Percentiles rank a stretch among this genome's conserved stretches.
phyloP scores from a whole-genome alignment of 768 basidiomycete species.

The Erythrobasidium yunnanense region DNA sequence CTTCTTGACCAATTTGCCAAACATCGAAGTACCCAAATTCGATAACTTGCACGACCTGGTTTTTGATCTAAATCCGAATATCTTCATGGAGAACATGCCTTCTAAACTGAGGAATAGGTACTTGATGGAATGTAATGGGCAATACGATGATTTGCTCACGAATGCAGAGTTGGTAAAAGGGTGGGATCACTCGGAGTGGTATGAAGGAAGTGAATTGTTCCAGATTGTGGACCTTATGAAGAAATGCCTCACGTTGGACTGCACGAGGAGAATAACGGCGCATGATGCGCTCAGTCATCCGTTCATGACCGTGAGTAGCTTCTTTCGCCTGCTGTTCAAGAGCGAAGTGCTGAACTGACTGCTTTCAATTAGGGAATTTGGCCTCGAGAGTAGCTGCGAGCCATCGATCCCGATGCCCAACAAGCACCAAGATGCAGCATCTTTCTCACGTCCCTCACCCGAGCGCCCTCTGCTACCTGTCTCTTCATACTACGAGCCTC shows the following conservation, averaged over 20 bases:
- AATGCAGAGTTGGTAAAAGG: not conserved
- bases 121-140: too few relatives aligned
- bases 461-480: too few relatives aligned
- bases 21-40: conserved; percentile 53
- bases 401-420: too few relatives aligned
- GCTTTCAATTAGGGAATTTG: too few relatives aligned
- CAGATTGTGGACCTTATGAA: conserved; percentile 65
- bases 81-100: conserved; percentile 47
- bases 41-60: conserved; percentile 65
- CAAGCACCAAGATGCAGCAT: too few relatives aligned
- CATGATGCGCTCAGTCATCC: conserved; percentile 62
- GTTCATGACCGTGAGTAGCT: conserved; percentile 48
- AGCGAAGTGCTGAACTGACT: too few relatives aligned
- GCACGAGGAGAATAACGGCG: conserved; percentile 65
- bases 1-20: conserved; percentile 80
- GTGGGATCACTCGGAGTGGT: conserved; percentile 29
- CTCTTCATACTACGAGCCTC: too few relatives aligned
- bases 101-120: conserved; percentile 14
- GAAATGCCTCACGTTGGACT: conserved; percentile 62
- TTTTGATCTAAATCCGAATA: conserved; percentile 59
- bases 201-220: conserved; percentile 52
- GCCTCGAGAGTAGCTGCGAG: too few relatives aligned
- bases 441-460: too few relatives aligned
- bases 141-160: too few relatives aligned
- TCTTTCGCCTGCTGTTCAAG: not conserved